phyloP scores from a whole-genome alignment of 805 yeast genomes.

The Deakozyma indianensis region DNA sequence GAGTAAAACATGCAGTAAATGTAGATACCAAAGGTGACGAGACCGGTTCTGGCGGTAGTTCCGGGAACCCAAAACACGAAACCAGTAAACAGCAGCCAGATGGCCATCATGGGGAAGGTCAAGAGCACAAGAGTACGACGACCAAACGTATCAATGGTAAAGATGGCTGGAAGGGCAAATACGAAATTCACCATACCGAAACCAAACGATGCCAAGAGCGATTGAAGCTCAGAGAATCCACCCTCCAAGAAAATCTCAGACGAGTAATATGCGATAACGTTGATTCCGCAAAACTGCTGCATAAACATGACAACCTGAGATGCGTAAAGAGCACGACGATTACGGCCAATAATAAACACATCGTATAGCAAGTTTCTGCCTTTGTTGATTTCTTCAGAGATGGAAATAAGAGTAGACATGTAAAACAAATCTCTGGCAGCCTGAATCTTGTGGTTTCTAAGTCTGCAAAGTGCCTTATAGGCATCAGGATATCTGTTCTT shows the following conservation, averaged over 20 bases:
- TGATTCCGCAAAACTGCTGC: conserved; percentile 88
- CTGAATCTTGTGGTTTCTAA: conserved; percentile 33
- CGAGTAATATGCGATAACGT: conserved; percentile 77
- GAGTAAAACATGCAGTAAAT: conserved; percentile 61
- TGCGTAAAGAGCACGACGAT: conserved; percentile 69
- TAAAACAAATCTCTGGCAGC: conserved; percentile 57
- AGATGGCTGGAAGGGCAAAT: conserved; percentile 73
- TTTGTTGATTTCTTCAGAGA: conserved; percentile 21
- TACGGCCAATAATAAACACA: conserved; percentile 58
- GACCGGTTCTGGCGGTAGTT: conserved; percentile 40
- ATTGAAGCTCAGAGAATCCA: conserved; percentile 44
- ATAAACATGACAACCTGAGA: conserved; percentile 74
- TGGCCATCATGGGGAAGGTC: conserved; percentile 47
- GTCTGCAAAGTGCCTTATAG: conserved; percentile 30
- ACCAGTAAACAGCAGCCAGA: conserved; percentile 34
- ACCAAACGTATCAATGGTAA: conserved; percentile 66
- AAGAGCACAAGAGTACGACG: conserved; percentile 44
- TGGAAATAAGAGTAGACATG: conserved; percentile 36
- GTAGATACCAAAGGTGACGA: conserved; percentile 61
- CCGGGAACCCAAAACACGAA: conserved; percentile 58
- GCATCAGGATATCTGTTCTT: conserved; percentile 36
- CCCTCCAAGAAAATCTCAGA: conserved; percentile 60
- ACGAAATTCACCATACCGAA: conserved; percentile 70
- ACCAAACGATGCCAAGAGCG: conserved; percentile 74
- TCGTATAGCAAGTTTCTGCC: conserved; percentile 22